Evolutionary conservation across 352 stramenopile genomes (phyloP), one percentile per base, ranked within the genome.

Genomic region (Phytophthora sp.): DNA sequence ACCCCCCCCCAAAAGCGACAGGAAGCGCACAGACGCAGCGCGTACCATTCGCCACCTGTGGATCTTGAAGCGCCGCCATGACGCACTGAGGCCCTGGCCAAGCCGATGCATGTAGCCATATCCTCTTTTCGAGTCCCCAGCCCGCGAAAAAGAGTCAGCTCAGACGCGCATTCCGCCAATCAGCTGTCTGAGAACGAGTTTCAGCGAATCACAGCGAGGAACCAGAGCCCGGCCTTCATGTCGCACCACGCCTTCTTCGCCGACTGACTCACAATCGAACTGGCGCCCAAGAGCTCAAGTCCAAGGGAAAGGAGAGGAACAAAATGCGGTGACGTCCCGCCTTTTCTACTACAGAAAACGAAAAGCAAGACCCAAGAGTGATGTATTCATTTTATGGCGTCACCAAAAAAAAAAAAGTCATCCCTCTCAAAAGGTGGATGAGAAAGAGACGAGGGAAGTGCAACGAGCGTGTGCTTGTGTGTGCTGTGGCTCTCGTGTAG

Each of bases 11-110:
- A n/a, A 52, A 1, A 9, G 28, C 13, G 28, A 30, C 41, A 50
- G 17, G 27, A 50, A 59, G 9, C n/a, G 27, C 2, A 8, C 21
- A 17, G 23, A 49, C 18, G 28, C 24, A 20, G 5, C 10, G 11
- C 26, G 4, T 30, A 64, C 55, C 45, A 41, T 11, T 11, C 6
- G 6, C 28, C 28, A 15, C 11, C 17, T 17, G 20, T 30, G 39
- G 41, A 55, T 55, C 58, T 62, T 61, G 41, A 66, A 66, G 58
- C 31, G 58, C n/a, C 49, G 50, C 18, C 39, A 46, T 54, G 15
- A 15, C 1, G 45, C 12, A 32, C 6, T 23, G 2, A 34, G n/a
- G n/a, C 2, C 32, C 37, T 11, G 3, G 4, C n/a, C 8, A 55
- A 45, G 15, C 7, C 39, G 28, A 32, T 54, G 3, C 12, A 15